These are phyloP conservation scores for Babesia ovis DNA, from an alignment of 169 alveolate genomes.

Conservation along the genomic window DNA sequence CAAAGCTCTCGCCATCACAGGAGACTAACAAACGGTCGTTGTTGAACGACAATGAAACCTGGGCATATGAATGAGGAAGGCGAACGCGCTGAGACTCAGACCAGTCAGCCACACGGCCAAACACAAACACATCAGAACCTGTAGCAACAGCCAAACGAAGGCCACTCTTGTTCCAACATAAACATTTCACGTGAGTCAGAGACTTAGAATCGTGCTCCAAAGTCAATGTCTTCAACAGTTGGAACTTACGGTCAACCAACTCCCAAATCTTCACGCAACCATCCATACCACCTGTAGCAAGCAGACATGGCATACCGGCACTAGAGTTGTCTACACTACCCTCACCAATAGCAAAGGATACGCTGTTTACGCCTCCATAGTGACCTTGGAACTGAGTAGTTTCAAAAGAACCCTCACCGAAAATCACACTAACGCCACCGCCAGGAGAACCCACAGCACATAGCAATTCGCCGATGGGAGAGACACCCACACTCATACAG, in stretches of 20 bases:
- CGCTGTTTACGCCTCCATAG: slow-evolving; percentile 46
- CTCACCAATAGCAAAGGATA: slow-evolving; percentile 26
- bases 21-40: slow-evolving; percentile 49
- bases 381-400: slow-evolving; percentile 39
- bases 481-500: slow-evolving; percentile 48
- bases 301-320: slow-evolving; percentile 15
- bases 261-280: slow-evolving; percentile 62
- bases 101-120: slow-evolving; percentile 33
- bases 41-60: slow-evolving; percentile 39
- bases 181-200: slow-evolving; percentile 13
- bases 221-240: slow-evolving; percentile 40
- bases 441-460: slow-evolving; percentile 59
- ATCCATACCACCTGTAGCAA: slow-evolving; percentile 60
- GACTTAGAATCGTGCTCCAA: slow-evolving; percentile 22
- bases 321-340: not conserved
- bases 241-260: slow-evolving; percentile 25
- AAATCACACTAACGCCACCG: slow-evolving; percentile 44
- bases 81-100: slow-evolving; percentile 8
- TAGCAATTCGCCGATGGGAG: slow-evolving; percentile 46
- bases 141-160: slow-evolving; percentile 39
- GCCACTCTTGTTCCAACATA: slow-evolving; percentile 52
- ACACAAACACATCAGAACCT: slow-evolving; percentile 13
- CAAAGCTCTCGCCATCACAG: slow-evolving; percentile 30
- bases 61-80: slow-evolving; percentile 9
- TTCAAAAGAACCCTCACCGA: slow-evolving; percentile 27